Conservation (phyloP, 305 asterid genomes). For the Vinca major region DNA sequence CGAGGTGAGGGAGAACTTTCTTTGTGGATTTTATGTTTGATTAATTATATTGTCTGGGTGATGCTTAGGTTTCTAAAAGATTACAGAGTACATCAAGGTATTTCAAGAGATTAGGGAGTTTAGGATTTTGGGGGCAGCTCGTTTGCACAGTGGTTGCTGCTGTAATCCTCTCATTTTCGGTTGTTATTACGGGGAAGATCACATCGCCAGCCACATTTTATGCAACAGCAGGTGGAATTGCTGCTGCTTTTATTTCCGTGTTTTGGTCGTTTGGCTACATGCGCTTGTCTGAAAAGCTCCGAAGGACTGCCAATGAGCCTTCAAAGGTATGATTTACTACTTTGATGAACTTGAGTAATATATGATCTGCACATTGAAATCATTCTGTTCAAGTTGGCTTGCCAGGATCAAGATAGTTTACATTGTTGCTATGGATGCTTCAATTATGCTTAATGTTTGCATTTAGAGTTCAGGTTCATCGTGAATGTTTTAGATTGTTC, state of each 20-base stretch:
- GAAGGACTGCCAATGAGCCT: constrained; percentile 72
- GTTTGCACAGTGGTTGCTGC: constrained; percentile 74
- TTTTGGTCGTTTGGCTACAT: constrained; percentile 95
- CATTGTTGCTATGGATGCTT: background rate
- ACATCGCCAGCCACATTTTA: constrained; percentile 87
- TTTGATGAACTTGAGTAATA: background rate
- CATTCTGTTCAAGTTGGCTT: background rate
- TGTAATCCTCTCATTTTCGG: constrained; percentile 80
- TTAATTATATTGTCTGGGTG: background rate
- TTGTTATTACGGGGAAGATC: constrained; percentile 65
- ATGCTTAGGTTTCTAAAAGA: constrained; percentile 71
- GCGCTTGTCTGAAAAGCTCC: constrained; percentile 71
- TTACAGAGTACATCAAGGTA: constrained; percentile 67
- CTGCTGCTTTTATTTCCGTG: constrained; percentile 83
- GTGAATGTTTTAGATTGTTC: background rate
- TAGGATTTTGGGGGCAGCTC: constrained; percentile 98
- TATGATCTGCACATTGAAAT: background rate
- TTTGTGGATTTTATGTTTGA: background rate
- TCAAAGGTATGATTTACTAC: constrained; percentile 57
- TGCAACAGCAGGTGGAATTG: constrained; percentile 88
- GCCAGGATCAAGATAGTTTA: background rate
- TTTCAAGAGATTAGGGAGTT: constrained; percentile 90
- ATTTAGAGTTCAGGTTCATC: background rate
- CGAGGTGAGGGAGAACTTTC: background rate
- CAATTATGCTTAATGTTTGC: background rate